A percentile compares a stretch with the other conserved stretches of the same genome.
Evolutionary conservation across 2,329 filamentous ascomycete genomes (phyloP).

Genomic region (Curvularia eragrostidis): DNA sequence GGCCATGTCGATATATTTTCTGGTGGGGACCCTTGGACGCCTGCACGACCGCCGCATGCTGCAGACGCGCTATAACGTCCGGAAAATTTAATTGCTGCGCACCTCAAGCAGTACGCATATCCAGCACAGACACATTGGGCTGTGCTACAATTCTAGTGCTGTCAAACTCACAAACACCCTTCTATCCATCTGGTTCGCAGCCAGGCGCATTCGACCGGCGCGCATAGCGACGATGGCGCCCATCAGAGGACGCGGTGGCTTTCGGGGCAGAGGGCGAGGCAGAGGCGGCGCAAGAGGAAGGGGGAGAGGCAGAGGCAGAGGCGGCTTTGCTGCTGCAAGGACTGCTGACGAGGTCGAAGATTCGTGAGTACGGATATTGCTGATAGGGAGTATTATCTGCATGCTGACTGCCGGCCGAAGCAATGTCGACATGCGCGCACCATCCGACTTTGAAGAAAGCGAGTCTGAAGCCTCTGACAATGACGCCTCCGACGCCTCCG

Average conservation of each 20-base stretch:
- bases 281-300: conserved; percentile 8
- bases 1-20: conserved; percentile 33
- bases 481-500: conserved; percentile 29
- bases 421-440: conserved; percentile 22
- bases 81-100: neutral
- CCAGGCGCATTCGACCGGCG: neutral
- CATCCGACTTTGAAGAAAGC: conserved; percentile 28
- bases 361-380: conserved; percentile 37
- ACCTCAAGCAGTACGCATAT: neutral
- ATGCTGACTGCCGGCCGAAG: conserved; percentile 28
- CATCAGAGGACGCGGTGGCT: conserved; percentile 30
- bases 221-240: conserved; percentile 22
- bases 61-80: neutral
- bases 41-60: neutral
- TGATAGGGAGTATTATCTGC: conserved; percentile 3
- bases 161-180: neutral
- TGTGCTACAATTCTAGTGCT: neutral
- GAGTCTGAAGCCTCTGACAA: conserved; percentile 31
- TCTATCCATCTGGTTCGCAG: neutral
- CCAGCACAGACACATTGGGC: neutral
- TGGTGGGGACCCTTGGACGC: conserved; percentile 9
- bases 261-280: conserved; percentile 19
- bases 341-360: conserved; percentile 38
- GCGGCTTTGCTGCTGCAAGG: conserved; percentile 39
- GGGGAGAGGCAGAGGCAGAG: conserved; percentile 29